Evolutionary conservation across 495 filamentous ascomycete species (phyloP).

Genomic region (Arthonia radiata): DNA sequence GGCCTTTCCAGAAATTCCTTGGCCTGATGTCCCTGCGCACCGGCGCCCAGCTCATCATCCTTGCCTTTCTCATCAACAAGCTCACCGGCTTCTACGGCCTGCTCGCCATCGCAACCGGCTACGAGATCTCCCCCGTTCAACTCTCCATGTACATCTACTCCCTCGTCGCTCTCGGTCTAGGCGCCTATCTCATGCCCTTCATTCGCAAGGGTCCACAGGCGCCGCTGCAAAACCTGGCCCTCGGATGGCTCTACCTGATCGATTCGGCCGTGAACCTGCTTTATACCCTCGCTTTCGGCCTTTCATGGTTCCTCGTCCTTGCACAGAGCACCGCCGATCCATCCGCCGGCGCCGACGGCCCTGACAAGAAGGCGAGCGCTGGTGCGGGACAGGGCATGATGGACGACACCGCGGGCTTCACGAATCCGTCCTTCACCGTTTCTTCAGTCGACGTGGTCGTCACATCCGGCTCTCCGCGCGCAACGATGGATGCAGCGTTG

Average conservation of each 20-base stretch:
- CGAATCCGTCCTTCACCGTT: conserved; percentile 36
- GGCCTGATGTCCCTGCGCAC: conserved; percentile 65
- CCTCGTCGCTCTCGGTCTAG: conserved; percentile 34
- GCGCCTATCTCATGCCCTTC: conserved; percentile 38
- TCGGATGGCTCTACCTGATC: conserved; percentile 51
- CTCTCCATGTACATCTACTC: conserved; percentile 51
- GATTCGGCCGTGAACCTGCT: conserved; percentile 53
- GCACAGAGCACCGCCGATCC: conserved; percentile 31
- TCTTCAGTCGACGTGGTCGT: conserved; percentile 21
- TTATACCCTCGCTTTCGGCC: conserved; percentile 55
- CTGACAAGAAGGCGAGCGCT: conserved; percentile 14
- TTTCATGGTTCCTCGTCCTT: conserved; percentile 59
- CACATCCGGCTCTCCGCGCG: conserved; percentile 16
- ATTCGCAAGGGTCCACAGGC: conserved; percentile 10
- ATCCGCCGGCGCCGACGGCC: conserved; percentile 13
- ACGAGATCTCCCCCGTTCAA: conserved; percentile 13
- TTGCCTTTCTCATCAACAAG: conserved; percentile 69
- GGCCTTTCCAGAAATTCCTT: conserved; percentile 45
- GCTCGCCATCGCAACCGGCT: conserved; percentile 50
- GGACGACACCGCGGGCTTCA: conserved; percentile 42
- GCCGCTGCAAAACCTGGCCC: conserved; percentile 11
- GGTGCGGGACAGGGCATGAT: conserved; percentile 25
- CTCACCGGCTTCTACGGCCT: conserved; percentile 69
- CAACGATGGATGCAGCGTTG: conserved; percentile 22
- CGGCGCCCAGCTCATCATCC: conserved; percentile 54